Evolutionary conservation across 139 green algal genomes (phyloP).

Genomic region (Picochlorum sp.): DNA sequence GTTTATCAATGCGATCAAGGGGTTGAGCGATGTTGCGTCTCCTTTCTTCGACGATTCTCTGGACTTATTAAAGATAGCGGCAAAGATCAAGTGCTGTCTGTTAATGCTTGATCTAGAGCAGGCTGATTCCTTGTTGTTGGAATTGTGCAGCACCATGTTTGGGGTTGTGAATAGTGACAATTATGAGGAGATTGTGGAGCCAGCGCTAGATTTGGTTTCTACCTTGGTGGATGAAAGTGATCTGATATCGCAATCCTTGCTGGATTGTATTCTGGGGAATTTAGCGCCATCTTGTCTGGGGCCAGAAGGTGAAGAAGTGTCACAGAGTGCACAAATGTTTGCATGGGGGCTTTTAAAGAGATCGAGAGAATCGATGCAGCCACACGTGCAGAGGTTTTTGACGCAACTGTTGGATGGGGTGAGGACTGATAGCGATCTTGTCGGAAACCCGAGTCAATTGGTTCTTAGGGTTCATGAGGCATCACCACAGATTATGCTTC

Average conservation of each 20-base stretch:
- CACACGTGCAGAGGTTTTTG: slow-evolving; percentile 45
- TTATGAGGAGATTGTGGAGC: slow-evolving; percentile 11
- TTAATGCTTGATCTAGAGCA: slow-evolving; percentile 49
- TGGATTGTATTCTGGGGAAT: slow-evolving; percentile 53
- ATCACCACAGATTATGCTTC: slow-evolving; percentile 53
- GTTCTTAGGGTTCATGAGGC: slow-evolving; percentile 52
- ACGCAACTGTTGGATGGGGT: slow-evolving; percentile 26
- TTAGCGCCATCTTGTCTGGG: slow-evolving; percentile 30
- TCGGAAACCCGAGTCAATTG: slow-evolving; percentile 27
- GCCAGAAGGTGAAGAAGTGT: slow-evolving; percentile 17
- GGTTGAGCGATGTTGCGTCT: slow-evolving; percentile 32
- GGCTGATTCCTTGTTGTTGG: slow-evolving; percentile 25
- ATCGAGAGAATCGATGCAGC: slow-evolving; percentile 33
- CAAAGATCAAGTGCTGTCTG: slow-evolving; percentile 47
- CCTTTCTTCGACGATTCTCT: slow-evolving; percentile 45
- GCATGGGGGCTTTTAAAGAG: slow-evolving; percentile 39
- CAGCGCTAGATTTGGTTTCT: slow-evolving; percentile 33
- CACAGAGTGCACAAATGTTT: slow-evolving; percentile 16
- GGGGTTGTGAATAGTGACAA: slow-evolving; percentile 38
- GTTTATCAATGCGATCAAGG: slow-evolving; percentile 36
- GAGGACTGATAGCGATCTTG: slow-evolving; percentile 38
- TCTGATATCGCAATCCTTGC: slow-evolving; percentile 39
- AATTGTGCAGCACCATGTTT: slow-evolving; percentile 41
- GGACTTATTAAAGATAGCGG: slow-evolving; percentile 41
- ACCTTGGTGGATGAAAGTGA: slow-evolving; percentile 50